Evolutionary conservation across 148 eudicot genomes (phyloP).

Genomic region (Rhododendron williamsianum): DNA sequence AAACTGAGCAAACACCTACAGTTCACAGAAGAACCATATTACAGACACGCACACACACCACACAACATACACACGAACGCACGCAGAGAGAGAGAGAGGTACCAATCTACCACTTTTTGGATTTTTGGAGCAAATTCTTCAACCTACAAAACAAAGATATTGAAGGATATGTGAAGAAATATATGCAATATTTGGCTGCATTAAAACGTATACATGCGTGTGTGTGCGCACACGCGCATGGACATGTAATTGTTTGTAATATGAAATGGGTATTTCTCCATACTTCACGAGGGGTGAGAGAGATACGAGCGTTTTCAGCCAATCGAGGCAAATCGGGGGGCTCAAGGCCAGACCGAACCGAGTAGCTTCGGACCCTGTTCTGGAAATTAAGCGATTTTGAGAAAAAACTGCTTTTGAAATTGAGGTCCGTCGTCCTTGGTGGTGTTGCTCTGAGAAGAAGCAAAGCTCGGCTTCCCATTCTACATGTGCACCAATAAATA

Average conservation of each 20-base stretch:
- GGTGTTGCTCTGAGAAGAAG: conserved; percentile 17
- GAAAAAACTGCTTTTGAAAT: conserved; percentile 12
- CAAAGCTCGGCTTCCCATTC: conserved; percentile 27
- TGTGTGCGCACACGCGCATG: too few relatives aligned
- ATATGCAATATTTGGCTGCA: background rate
- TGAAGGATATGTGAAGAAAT: background rate
- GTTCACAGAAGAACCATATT: too few relatives aligned
- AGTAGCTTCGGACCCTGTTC: conserved; percentile 13
- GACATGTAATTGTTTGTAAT: background rate
- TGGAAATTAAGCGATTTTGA: background rate
- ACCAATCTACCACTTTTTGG: conserved; percentile 86
- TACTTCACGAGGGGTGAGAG: conserved; percentile 76
- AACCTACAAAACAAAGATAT: conserved; percentile 30
- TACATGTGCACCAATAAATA: background rate
- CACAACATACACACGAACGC: background rate
- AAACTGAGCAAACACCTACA: background rate
- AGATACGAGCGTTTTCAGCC: conserved; percentile 80
- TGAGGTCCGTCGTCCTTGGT: background rate
- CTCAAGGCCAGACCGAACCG: conserved; percentile 34
- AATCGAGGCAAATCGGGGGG: conserved; percentile 69
- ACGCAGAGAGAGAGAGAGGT: background rate
- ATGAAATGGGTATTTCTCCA: background rate
- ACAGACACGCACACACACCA: background rate
- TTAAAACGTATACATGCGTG: background rate
- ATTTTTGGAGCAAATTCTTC: conserved; percentile 89